phyloP scores from a whole-genome alignment of 345 rosid genomes.

The Hevea brasiliensis region DNA sequence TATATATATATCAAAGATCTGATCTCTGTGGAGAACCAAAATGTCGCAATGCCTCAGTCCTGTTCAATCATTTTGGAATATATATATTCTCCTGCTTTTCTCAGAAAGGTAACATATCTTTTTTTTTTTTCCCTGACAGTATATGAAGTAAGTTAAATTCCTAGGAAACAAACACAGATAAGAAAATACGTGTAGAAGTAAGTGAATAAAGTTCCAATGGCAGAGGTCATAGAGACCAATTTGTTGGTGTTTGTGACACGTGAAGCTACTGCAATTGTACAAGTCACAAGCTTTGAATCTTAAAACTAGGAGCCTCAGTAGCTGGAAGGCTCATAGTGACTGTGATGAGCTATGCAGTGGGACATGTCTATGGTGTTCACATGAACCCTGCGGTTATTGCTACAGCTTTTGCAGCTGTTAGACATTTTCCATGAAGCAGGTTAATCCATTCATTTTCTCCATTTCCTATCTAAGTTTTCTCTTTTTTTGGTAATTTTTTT shows the following conservation, averaged over 20 bases:
- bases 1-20: conserved; percentile 8
- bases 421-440: conserved; percentile 64
- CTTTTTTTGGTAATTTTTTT: no score
- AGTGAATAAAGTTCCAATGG: conserved; percentile 12
- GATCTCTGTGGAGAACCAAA: conserved; percentile 12
- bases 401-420: conserved; percentile 53
- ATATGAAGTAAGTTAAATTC: neutral
- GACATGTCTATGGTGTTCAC: conserved; percentile 76
- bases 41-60: neutral
- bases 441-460: no score
- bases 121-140: no score
- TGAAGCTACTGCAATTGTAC: conserved; percentile 46
- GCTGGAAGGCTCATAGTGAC: conserved; percentile 68
- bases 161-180: neutral
- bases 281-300: conserved; percentile 34
- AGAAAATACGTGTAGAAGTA: no score
- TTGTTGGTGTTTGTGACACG: conserved; percentile 62
- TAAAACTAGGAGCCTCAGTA: conserved; percentile 54
- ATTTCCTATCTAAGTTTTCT: no score
- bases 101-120: conserved; percentile 36
- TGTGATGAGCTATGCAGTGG: conserved; percentile 68
- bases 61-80: conserved; percentile 10
- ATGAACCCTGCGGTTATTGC: conserved; percentile 75
- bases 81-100: conserved; percentile 44
- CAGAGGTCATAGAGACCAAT: conserved; percentile 57